Conservation (phyloP, 2,329 filamentous ascomycete genomes). For the Colletotrichum tanaceti region DNA sequence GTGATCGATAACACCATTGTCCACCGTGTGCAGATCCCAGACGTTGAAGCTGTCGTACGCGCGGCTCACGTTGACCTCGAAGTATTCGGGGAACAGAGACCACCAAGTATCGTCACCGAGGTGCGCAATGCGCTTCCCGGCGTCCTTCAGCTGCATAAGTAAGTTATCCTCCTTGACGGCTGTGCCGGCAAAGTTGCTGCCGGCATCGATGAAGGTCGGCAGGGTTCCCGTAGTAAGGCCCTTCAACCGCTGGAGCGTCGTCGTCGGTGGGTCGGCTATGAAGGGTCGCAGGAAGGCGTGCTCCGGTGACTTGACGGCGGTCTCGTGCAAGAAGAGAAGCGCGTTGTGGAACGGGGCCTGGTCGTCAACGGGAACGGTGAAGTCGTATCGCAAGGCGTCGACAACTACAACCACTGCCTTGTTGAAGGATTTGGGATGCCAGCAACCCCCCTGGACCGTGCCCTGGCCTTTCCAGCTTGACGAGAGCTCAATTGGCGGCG, state of each 20-base stretch:
- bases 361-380: constrained; percentile 82
- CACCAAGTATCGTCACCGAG: constrained; percentile 99
- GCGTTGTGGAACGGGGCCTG: constrained; percentile 81
- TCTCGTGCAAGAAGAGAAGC: constrained; percentile 87
- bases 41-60: constrained; percentile 98
- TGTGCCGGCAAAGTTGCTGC: constrained; percentile 94
- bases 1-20: constrained; percentile 93
- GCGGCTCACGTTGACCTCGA: constrained; percentile 84
- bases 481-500: constrained; percentile 71
- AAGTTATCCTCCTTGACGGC: constrained; percentile 93
- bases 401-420: constrained; percentile 92
- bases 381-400: constrained; percentile 96
- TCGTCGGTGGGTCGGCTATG: constrained; percentile 95
- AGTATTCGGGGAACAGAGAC: constrained; percentile 91
- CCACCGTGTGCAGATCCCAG: constrained; percentile 96
- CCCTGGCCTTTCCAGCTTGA: constrained; percentile 55
- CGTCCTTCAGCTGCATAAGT: constrained; percentile 73
- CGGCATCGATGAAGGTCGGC: constrained; percentile 92
- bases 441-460: constrained; percentile 78
- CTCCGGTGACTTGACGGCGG: constrained; percentile 76
- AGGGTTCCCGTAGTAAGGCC: constrained; percentile 94
- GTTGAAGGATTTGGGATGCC: constrained; percentile 94
- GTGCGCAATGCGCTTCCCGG: constrained; percentile 83
- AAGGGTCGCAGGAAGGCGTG: constrained; percentile 94
- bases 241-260: constrained; percentile 91